These are phyloP conservation scores for Monosporascus sp. DNA, from an alignment of 2,329 filamentous ascomycete genomes.

Conservation along the genomic window DNA sequence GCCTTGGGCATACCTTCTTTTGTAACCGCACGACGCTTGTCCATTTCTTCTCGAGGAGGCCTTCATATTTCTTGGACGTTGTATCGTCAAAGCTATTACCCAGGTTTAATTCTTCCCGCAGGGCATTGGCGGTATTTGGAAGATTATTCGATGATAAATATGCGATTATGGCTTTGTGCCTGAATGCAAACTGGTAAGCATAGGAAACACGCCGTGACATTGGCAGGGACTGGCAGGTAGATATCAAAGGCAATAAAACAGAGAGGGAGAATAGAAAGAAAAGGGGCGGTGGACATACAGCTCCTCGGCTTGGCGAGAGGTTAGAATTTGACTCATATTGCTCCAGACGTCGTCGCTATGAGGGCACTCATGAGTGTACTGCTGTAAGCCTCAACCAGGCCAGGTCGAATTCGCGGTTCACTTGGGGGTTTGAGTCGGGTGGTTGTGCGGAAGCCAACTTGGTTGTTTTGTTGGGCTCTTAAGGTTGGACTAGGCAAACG, in stretches of 20 bases:
- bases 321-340: slow-evolving; percentile 26
- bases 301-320: slow-evolving; percentile 28
- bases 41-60: slow-evolving; percentile 96
- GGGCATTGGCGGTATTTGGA: slow-evolving; percentile 60
- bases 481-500: no score
- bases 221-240: no score
- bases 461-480: no score
- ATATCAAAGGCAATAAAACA: neutral
- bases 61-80: slow-evolving; percentile 91
- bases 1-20: slow-evolving; percentile 66
- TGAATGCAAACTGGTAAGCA: slow-evolving; percentile 13
- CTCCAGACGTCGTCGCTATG: slow-evolving; percentile 1
- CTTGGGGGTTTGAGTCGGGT: no score
- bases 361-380: slow-evolving; percentile 3
- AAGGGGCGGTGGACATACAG: slow-evolving; percentile 16
- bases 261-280: neutral
- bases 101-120: slow-evolving; percentile 73
- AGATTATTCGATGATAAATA: slow-evolving; percentile 75
- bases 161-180: slow-evolving; percentile 86
- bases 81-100: slow-evolving; percentile 68
- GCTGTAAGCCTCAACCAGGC: neutral
- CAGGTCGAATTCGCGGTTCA: neutral
- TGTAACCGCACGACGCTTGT: slow-evolving; percentile 90
- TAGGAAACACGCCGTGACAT: neutral
- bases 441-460: no score